phyloP scores from a whole-genome alignment of 1,284 basidiomycete genomes.

The Austroboletus niveus region DNA sequence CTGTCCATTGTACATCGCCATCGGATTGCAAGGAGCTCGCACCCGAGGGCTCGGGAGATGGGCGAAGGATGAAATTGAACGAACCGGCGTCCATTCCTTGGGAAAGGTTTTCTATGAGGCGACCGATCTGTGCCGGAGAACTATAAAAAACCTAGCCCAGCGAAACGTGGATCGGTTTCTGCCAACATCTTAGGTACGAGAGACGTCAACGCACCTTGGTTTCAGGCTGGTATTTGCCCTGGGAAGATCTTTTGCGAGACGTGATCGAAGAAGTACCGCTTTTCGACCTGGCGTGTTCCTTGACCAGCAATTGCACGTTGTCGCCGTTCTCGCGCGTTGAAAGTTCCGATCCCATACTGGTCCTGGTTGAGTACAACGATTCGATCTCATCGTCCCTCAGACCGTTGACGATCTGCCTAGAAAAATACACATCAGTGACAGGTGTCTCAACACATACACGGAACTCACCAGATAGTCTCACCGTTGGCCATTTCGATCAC shows the following conservation, averaged over 20 bases:
- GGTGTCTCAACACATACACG: constrained; percentile 6
- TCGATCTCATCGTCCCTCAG: constrained; percentile 74
- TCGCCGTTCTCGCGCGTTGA: constrained; percentile 55
- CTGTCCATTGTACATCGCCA: constrained; percentile 61
- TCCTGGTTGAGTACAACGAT: constrained; percentile 61
- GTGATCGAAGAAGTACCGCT: constrained; percentile 59
- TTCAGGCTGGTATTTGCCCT: constrained; percentile 63
- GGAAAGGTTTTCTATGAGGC: constrained; percentile 75
- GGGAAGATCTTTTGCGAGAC: constrained; percentile 54
- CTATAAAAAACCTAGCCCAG: constrained; percentile 70
- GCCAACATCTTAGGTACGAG: constrained; percentile 12
- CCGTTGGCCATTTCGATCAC: constrained; percentile 79
- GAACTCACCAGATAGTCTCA: constrained; percentile 72
- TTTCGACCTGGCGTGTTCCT: constrained; percentile 69
- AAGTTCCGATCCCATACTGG: constrained; percentile 73
- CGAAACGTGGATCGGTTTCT: constrained; percentile 5
- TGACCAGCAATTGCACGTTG: constrained; percentile 65
- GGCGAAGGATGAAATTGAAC: constrained; percentile 62
- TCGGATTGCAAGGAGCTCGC: constrained; percentile 62
- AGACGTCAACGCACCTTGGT: constrained; percentile 60
- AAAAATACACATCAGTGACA: constrained; percentile 8
- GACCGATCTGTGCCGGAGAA: constrained; percentile 72
- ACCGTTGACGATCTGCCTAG: constrained; percentile 79
- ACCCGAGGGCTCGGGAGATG: constrained; percentile 47
- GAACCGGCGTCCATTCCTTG: constrained; percentile 76